Percentiles rank a stretch among this genome's conserved stretches.
Conservation (phyloP, 805 yeast genomes). For the Candida koratica region DNA sequence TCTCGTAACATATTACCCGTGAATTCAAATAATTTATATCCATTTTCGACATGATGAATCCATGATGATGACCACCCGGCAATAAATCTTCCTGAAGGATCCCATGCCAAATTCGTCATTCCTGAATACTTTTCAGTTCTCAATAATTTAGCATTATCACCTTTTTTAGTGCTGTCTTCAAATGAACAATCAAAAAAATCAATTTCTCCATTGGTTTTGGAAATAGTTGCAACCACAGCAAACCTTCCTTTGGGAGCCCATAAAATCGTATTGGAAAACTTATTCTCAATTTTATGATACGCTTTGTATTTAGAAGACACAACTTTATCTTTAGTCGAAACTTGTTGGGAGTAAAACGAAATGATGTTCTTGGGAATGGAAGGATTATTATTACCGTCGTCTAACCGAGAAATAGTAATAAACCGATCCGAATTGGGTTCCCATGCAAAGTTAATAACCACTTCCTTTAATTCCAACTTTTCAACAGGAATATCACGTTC, state of each 20-base stretch:
- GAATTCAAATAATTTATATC: conserved; percentile 82
- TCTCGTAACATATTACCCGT: conserved; percentile 75
- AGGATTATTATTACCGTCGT: conserved; percentile 53
- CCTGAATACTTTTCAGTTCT: conserved; percentile 66
- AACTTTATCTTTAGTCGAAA: conserved; percentile 36
- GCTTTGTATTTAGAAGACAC: conserved; percentile 52
- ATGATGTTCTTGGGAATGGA: conserved; percentile 64
- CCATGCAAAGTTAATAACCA: conserved; percentile 87
- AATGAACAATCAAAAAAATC: conserved; percentile 85
- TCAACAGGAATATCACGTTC: conserved; percentile 95
- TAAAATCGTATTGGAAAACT: conserved; percentile 64
- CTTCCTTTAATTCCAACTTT: conserved; percentile 87
- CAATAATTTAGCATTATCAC: conserved; percentile 59
- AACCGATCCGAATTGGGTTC: conserved; percentile 92
- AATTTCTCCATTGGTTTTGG: conserved; percentile 55
- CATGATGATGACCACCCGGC: conserved; percentile 85
- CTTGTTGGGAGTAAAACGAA: conserved; percentile 80
- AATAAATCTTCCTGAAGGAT: conserved; percentile 89
- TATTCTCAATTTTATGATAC: conserved; percentile 55
- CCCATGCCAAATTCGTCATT: conserved; percentile 86
- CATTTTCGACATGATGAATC: conserved; percentile 83
- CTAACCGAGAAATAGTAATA: conserved; percentile 65
- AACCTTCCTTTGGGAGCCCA: conserved; percentile 96
- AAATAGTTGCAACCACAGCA: conserved; percentile 50
- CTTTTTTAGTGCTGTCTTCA: conserved; percentile 60